Evolutionary conservation across 2,329 filamentous ascomycete genomes (phyloP).

Genomic region (Cercospora sp.): DNA sequence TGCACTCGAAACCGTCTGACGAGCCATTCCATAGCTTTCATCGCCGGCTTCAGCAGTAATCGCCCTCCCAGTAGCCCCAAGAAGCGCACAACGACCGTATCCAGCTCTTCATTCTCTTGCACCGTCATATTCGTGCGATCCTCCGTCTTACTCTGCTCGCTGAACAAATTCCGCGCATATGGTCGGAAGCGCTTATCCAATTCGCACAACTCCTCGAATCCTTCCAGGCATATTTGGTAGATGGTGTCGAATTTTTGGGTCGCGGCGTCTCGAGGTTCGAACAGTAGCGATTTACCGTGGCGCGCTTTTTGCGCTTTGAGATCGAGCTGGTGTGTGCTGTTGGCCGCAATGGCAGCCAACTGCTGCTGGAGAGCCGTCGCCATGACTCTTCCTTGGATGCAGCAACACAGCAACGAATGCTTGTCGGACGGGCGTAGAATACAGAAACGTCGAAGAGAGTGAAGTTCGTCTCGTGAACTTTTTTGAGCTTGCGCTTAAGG

Average conservation of each 20-base stretch:
- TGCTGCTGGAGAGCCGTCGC: conserved; percentile 86
- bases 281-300: conserved; percentile 93
- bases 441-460: not conserved
- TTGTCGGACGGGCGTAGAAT: not conserved
- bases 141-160: conserved; percentile 85
- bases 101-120: conserved; percentile 77
- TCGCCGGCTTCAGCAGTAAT: conserved; percentile 78
- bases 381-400: conserved; percentile 54
- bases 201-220: conserved; percentile 86
- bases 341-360: conserved; percentile 86
- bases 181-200: conserved; percentile 75
- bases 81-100: conserved; percentile 77
- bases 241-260: conserved; percentile 88
- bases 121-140: conserved; percentile 83
- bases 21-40: conserved; percentile 94
- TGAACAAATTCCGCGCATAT: conserved; percentile 81
- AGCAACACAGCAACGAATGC: not conserved
- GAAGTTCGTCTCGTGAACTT: conserved; percentile 7
- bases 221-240: conserved; percentile 82
- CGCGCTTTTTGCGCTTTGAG: conserved; percentile 88
- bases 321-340: conserved; percentile 86
- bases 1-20: conserved; percentile 90
- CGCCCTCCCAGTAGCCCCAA: conserved; percentile 74
- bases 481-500: conserved; percentile 5
- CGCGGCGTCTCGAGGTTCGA: conserved; percentile 79